phyloP scores from a whole-genome alignment of 2,329 filamentous ascomycete species.

The Fusarium nematophilum region DNA sequence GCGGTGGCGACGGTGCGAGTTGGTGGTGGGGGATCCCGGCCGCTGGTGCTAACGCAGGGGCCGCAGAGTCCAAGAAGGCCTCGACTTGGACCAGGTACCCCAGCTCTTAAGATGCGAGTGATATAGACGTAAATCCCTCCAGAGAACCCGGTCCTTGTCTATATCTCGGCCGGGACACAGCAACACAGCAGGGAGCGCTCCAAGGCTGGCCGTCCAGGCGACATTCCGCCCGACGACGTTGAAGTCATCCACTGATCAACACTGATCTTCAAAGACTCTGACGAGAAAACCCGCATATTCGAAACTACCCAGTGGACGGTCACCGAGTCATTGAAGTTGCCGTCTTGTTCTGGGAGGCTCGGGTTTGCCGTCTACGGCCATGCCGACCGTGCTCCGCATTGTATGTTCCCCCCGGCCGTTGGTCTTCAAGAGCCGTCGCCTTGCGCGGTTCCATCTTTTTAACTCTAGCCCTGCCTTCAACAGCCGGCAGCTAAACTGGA shows the following conservation, averaged over 20 bases:
- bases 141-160: conserved; percentile 11
- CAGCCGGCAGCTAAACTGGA: conserved; percentile 3
- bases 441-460: conserved; percentile 4
- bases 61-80: conserved; percentile 28
- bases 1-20: conserved; percentile 43
- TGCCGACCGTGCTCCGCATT: background rate
- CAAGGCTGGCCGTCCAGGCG: conserved; percentile 16
- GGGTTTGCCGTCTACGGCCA: background rate
- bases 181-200: conserved; percentile 13
- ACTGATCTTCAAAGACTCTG: conserved; percentile 17
- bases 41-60: conserved; percentile 43
- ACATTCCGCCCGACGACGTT: conserved; percentile 8
- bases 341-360: background rate
- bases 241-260: conserved; percentile 20
- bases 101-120: conserved; percentile 35
- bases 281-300: conserved; percentile 16
- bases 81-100: conserved; percentile 23
- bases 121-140: conserved; percentile 25
- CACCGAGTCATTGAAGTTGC: background rate
- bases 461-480: background rate
- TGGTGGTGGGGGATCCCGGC: conserved; percentile 33
- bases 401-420: background rate
- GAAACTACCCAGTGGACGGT: background rate
- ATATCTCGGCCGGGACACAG: conserved; percentile 32
- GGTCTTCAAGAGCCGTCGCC: background rate